phyloP scores from a whole-genome alignment of 495 filamentous ascomycete species.

The Coniosporium apollinis region DNA sequence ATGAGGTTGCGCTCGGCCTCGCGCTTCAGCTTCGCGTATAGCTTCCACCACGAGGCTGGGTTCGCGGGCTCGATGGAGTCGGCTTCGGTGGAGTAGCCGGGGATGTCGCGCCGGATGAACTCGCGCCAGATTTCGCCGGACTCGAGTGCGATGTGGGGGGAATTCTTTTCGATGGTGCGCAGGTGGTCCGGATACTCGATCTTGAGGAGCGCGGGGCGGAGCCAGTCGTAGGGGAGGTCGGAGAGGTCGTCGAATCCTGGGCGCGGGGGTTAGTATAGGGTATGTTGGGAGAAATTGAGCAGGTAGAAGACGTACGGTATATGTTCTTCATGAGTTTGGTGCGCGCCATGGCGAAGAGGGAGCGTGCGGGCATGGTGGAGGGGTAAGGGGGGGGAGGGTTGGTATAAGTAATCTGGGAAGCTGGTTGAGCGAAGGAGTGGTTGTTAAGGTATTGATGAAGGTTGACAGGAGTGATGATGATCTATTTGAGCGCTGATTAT shows the following conservation, averaged over 20 bases:
- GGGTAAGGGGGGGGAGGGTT: no score
- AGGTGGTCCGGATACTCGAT: conserved; percentile 51
- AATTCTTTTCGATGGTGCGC: conserved; percentile 43
- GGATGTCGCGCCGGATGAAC: conserved; percentile 54
- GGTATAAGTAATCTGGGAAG: no score
- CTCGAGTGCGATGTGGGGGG: conserved; percentile 44
- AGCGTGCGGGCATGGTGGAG: conserved; percentile 12
- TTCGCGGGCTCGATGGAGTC: conserved; percentile 39
- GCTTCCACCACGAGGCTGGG: conserved; percentile 42
- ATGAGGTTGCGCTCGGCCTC: conserved; percentile 1
- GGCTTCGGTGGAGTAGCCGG: conserved; percentile 38
- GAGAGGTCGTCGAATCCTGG: conserved; percentile 47
- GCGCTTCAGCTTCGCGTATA: conserved; percentile 28
- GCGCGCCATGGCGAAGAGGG: conserved; percentile 13
- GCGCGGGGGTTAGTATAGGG: conserved; percentile 5
- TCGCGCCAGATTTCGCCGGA: conserved; percentile 48
- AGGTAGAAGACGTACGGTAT: no score
- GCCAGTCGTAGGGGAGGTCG: conserved; percentile 42
- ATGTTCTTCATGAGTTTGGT: conserved; percentile 13
- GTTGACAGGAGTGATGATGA: no score
- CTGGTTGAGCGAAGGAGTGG: no score
- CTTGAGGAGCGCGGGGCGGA: conserved; percentile 41
- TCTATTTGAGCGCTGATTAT: no score
- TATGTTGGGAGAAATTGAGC: no score
- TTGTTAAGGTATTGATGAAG: no score